These are phyloP conservation scores for Suillus variegatus DNA, from an alignment of 768 basidiomycete genomes.

Conservation along the genomic window DNA sequence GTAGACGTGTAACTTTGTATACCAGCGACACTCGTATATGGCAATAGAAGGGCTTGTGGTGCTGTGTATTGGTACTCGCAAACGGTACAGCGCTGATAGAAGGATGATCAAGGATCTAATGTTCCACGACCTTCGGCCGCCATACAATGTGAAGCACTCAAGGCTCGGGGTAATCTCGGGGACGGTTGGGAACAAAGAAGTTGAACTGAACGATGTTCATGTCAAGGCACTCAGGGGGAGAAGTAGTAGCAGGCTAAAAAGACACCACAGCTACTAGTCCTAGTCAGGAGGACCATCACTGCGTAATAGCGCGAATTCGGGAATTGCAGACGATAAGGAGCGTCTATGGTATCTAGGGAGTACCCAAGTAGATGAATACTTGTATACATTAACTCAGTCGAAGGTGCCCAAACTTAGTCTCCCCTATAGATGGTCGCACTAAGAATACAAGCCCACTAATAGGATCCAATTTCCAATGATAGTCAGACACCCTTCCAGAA, in stretches of 20 bases:
- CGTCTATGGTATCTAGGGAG: not conserved
- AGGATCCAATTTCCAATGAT: not conserved
- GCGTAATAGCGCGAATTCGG: not conserved
- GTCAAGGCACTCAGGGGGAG: not conserved
- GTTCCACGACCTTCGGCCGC: not conserved
- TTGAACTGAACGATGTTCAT: no score
- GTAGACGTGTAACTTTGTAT: not conserved
- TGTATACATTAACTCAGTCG: not conserved
- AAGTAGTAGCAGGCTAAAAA: not conserved
- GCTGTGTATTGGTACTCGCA: not conserved
- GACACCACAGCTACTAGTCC: not conserved
- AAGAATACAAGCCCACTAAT: not conserved
- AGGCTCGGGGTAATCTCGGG: not conserved
- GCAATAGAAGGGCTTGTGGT: no score
- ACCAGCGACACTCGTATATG: no score
- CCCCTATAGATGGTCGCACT: not conserved
- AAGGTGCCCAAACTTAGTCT: not conserved
- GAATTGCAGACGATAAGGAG: not conserved
- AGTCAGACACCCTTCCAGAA: not conserved
- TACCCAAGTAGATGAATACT: no score
- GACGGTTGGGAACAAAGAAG: not conserved
- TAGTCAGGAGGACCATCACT: not conserved
- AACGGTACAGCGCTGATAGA: not conserved
- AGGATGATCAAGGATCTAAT: not conserved
- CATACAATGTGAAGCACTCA: not conserved